Evolutionary conservation across 352 stramenopile genomes (phyloP).

Genomic region (Phytophthora boehmeriae): DNA sequence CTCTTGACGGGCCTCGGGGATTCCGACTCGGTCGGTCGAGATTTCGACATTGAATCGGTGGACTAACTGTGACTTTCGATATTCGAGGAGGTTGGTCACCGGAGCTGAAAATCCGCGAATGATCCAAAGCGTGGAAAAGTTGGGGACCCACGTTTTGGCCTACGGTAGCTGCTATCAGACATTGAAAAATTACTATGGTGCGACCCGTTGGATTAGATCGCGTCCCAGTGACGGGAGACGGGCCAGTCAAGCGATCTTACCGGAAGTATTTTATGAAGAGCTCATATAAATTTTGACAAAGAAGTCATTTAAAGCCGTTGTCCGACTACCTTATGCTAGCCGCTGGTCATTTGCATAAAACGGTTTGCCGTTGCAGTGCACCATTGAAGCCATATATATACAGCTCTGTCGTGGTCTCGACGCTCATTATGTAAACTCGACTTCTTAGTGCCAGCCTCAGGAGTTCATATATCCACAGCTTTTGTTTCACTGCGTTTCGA

Average conservation of each 20-base stretch:
- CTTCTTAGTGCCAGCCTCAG: too few species aligned
- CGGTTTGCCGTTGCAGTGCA: too few species aligned
- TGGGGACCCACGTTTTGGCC: conserved; percentile 2
- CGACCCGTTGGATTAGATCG: conserved; percentile 24
- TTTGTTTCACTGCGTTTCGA: too few species aligned
- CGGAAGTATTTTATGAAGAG: too few species aligned
- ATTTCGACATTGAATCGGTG: conserved; percentile 19
- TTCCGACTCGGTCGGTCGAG: conserved; percentile 13
- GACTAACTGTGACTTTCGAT: conserved; percentile 20
- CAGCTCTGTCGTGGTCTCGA: too few species aligned
- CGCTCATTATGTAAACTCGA: too few species aligned
- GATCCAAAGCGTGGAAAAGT: conserved; percentile 29
- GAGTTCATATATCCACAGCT: too few species aligned
- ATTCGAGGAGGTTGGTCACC: conserved; percentile 11
- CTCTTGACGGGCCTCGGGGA: conserved; percentile 19
- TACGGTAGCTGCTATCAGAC: not conserved
- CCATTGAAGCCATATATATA: too few species aligned
- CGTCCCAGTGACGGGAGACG: conserved; percentile 33
- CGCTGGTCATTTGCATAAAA: too few species aligned
- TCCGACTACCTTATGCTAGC: too few species aligned
- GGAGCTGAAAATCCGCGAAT: conserved; percentile 39
- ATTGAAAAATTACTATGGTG: not conserved
- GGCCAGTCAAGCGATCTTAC: conserved; percentile 3
- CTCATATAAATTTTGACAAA: too few species aligned
- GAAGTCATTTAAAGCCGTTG: too few species aligned